Evolutionary conservation across 257 asterid species (phyloP).

Genomic region (Scutellaria baicalensis): DNA sequence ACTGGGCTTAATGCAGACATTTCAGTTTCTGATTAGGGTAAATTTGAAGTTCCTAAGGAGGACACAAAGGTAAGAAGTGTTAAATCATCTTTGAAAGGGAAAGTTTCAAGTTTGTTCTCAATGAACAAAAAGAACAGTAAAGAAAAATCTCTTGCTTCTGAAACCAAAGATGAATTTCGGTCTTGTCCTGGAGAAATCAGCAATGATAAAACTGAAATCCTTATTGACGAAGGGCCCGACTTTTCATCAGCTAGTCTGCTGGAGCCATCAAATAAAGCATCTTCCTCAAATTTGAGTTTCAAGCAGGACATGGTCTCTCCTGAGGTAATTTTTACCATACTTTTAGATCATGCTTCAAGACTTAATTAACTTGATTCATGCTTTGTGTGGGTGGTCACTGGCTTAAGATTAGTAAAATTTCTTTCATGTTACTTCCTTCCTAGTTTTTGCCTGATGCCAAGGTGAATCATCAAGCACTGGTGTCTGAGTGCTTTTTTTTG

Average conservation of each 20-base stretch:
- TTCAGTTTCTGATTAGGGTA: conserved; percentile 28
- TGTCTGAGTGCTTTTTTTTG: background rate
- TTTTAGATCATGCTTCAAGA: background rate
- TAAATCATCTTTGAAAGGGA: conserved; percentile 68
- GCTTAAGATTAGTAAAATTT: background rate
- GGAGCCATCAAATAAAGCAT: conserved; percentile 23
- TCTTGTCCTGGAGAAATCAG: conserved; percentile 22
- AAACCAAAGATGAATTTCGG: conserved; percentile 26
- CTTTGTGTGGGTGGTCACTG: background rate
- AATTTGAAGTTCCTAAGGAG: conserved; percentile 37
- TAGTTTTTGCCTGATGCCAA: background rate
- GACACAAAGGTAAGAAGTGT: conserved; percentile 39
- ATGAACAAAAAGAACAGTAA: conserved; percentile 55
- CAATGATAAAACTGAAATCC: conserved; percentile 22
- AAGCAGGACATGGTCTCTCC: conserved; percentile 30
- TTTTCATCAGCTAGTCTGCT: conserved; percentile 23
- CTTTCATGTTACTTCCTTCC: background rate
- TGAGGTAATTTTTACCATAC: conserved; percentile 40
- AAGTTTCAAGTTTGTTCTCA: conserved; percentile 77
- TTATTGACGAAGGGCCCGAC: conserved; percentile 13
- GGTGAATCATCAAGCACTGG: background rate
- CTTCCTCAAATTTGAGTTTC: conserved; percentile 26
- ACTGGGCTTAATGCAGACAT: conserved; percentile 27
- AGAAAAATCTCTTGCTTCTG: conserved; percentile 32
- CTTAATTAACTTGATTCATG: conserved; percentile 2